These are phyloP conservation scores for Linnemannia exigua DNA, from an alignment of 192 early-diverging fungal species.

Conservation along the genomic window DNA sequence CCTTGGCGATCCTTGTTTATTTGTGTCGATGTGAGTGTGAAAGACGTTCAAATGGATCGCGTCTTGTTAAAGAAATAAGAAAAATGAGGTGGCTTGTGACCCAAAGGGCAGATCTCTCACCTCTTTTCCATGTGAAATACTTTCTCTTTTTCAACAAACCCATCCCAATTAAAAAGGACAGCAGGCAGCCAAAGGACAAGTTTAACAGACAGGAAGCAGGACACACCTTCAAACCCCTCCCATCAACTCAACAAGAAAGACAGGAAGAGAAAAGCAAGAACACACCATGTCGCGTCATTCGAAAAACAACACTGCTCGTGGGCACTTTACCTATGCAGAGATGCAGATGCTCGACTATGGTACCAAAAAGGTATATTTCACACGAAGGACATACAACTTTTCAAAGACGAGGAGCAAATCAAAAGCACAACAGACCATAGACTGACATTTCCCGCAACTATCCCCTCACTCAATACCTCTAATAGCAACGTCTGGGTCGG, in stretches of 20 bases:
- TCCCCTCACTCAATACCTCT: not conserved
- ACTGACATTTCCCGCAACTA: not conserved
- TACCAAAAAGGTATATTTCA: slow-evolving; percentile 76
- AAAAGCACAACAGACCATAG: not conserved
- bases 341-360: slow-evolving; percentile 90
- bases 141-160: not conserved
- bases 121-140: not conserved
- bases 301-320: slow-evolving; percentile 92
- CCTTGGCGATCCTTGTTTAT: not conserved
- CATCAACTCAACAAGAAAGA: not conserved
- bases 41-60: not conserved
- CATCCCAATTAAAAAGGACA: not conserved
- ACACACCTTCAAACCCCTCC: too few relatives aligned
- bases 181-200: not conserved
- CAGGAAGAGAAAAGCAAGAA: not conserved
- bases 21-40: not conserved
- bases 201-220: not conserved
- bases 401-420: not conserved
- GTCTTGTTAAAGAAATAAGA: not conserved
- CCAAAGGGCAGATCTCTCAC: not conserved
- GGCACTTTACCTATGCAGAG: slow-evolving; percentile 94
- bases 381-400: not conserved
- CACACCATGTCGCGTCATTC: slow-evolving; percentile 88
- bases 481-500: slow-evolving; percentile 81
- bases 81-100: not conserved